Base-by-base conservation (phyloP, 2,329 filamentous ascomycete species). In the Fusarium albidum region DNA sequence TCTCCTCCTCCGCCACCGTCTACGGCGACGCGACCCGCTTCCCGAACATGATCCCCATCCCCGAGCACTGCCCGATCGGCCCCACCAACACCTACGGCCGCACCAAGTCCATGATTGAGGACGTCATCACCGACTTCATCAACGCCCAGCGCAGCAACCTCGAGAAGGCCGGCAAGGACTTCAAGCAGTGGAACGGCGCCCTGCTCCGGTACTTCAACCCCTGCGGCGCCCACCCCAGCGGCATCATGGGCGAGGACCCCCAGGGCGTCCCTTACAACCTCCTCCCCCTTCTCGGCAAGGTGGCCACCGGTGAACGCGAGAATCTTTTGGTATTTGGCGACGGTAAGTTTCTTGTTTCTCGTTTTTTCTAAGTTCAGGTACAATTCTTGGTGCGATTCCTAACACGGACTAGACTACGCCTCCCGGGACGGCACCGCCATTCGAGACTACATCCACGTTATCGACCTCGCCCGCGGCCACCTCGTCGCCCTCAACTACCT, bases 171-270 rank as follows among this genome's bases (percentile, higher is more conserved):
- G 91, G 90, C 59, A 88, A 94, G 76, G 82, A 85, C 26, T 86
- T 79, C 49, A 85, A 92, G 69, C 87, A 92, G 69, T 98, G 91
- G 91, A 98, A 98, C 75, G 95, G 85, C 51, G 95, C 94, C 34
- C 81, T 98, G 63, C 82, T 99, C 68, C 87, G 95, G 68, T 99
- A 99, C 81, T 99, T 99, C 82, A 99, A 99, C 83, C 95, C 95
- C 26, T 92, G 90, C 52, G 95, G 95, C 68, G 89, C 92, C 50
- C 95, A 99, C 76, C 95, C 96, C 40, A 94, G 86, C 68, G 96
- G 95, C 51, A 87, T 99, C 75, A 96, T 99, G 92, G 95, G 95
- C 66, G 95, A 99, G 79, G 95, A 99, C 75, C 95, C 95, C 38
- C 89, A 96, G 73, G 95, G 95, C 54, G 86, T 97, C 17, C 95